Percentiles rank a stretch among this genome's conserved stretches.
Evolutionary conservation across 1,284 basidiomycete genomes (phyloP).

Genomic region (Cutaneotrichosporon dermatis): DNA sequence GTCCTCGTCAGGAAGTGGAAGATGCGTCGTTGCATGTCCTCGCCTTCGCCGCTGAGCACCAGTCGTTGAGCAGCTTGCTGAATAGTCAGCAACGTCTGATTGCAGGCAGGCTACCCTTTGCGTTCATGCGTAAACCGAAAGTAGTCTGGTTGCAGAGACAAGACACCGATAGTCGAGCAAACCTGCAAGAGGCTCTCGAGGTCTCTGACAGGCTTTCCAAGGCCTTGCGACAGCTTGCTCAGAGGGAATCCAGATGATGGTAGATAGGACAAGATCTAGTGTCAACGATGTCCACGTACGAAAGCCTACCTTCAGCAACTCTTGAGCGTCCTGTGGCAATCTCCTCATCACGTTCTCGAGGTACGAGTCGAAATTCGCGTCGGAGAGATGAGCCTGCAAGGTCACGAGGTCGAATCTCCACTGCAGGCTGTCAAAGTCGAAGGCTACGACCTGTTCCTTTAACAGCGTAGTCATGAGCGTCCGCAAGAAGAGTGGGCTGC

Average conservation of each 20-base stretch:
- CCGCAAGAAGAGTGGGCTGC: conserved; percentile 31
- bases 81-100: background rate
- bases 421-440: conserved; percentile 26
- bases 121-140: conserved; percentile 40
- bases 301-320: conserved; percentile 22
- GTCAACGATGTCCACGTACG: background rate
- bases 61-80: conserved; percentile 33
- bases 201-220: conserved; percentile 15
- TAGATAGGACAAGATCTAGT: conserved; percentile 29
- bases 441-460: conserved; percentile 30
- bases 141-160: conserved; percentile 5
- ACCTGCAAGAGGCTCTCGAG: conserved; percentile 17
- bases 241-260: conserved; percentile 29
- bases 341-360: conserved; percentile 23
- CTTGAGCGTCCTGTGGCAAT: conserved; percentile 21
- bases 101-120: conserved; percentile 23
- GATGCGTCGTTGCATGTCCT: conserved; percentile 19
- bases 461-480: conserved; percentile 29
- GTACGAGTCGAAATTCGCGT: conserved; percentile 32
- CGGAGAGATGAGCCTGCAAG: conserved; percentile 30
- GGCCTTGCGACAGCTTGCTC: conserved; percentile 19
- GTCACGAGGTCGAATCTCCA: conserved; percentile 31
- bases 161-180: conserved; percentile 14
- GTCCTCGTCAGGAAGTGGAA: conserved; percentile 23
- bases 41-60: conserved; percentile 17